These are phyloP conservation scores for Jackrogersella multiformis DNA, from an alignment of 495 filamentous ascomycete species.

Conservation along the genomic window DNA sequence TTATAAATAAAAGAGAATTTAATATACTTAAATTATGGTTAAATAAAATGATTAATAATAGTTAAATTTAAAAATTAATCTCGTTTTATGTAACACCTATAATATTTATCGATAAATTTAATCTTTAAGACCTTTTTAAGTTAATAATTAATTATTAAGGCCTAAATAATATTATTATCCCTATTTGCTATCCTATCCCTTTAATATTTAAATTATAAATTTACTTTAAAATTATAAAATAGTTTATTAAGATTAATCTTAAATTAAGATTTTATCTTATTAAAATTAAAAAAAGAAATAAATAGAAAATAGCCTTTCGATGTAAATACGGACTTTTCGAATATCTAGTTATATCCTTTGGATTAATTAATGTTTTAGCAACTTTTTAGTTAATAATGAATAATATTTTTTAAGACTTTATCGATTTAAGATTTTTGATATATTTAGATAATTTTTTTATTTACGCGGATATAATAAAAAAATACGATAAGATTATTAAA, in stretches of 20 bases:
- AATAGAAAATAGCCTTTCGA: not conserved
- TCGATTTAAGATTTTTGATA: too few relatives aligned
- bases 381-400: not conserved
- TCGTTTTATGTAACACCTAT: not conserved
- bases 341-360: not conserved
- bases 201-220: not conserved
- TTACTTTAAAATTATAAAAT: not conserved
- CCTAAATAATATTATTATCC: not conserved
- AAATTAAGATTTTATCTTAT: not conserved
- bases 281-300: not conserved
- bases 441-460: not conserved
- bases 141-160: not conserved
- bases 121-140: not conserved
- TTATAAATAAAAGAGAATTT: too few relatives aligned
- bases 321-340: not conserved
- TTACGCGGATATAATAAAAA: not conserved
- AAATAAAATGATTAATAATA: not conserved
- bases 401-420: not conserved
- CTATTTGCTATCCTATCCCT: not conserved
- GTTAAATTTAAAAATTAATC: not conserved
- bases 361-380: not conserved
- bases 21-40: not conserved
- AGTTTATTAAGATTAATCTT: not conserved
- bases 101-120: not conserved
- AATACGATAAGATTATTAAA: too few relatives aligned